phyloP scores from a whole-genome alignment of 768 basidiomycete species.

The Phanerochaete sordida region DNA sequence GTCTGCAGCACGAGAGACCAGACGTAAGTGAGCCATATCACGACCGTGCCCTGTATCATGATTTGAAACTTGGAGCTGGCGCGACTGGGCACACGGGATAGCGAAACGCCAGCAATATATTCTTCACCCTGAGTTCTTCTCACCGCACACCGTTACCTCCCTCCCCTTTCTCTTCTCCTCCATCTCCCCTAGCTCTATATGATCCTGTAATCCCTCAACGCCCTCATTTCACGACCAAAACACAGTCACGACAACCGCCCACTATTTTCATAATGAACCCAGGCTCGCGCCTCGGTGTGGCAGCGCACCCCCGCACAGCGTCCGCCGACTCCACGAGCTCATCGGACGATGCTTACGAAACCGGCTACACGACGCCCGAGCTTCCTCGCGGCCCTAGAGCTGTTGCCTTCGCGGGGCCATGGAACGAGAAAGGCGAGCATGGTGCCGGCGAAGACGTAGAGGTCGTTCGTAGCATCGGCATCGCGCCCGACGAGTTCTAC shows the following conservation, averaged over 20 bases:
- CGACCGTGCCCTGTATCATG: background rate
- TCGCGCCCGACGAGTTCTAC: conserved; percentile 51
- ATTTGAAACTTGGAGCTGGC: background rate
- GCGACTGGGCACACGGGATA: background rate
- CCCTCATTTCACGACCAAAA: background rate
- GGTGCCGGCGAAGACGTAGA: conserved; percentile 5
- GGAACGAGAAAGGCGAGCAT: conserved; percentile 13
- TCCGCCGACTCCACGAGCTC: background rate
- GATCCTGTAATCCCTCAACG: background rate
- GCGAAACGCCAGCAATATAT: background rate
- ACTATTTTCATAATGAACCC: background rate
- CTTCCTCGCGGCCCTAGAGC: background rate
- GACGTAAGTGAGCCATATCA: no score
- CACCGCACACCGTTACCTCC: background rate
- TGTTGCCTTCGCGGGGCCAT: background rate
- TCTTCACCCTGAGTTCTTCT: background rate
- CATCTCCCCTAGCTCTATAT: background rate
- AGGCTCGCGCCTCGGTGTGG: background rate
- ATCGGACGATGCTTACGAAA: background rate
- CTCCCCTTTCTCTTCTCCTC: no score
- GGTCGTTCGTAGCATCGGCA: conserved; percentile 20
- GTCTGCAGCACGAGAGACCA: no score
- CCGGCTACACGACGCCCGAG: background rate
- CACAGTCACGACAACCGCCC: no score
- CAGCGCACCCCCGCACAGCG: background rate